Conservation (phyloP, 1,284 basidiomycete genomes). For the Ceratobasidium papillatum region DNA sequence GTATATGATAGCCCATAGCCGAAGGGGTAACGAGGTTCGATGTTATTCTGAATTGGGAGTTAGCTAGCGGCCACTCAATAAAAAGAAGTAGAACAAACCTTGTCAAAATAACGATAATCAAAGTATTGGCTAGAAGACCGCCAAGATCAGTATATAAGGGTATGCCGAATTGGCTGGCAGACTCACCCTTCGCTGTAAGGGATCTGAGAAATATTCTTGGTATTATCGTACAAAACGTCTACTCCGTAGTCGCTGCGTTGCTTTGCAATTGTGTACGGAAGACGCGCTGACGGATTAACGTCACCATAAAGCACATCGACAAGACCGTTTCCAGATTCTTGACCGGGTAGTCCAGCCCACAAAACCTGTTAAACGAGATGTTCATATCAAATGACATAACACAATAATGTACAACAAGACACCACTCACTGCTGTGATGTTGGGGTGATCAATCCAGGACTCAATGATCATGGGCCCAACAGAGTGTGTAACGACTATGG, state of each 20-base stretch:
- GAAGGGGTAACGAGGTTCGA: conserved; percentile 54
- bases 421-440: conserved; percentile 66
- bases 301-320: conserved; percentile 75
- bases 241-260: conserved; percentile 48
- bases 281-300: conserved; percentile 76
- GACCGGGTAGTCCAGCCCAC: conserved; percentile 74
- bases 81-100: not conserved
- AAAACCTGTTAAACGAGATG: conserved; percentile 55
- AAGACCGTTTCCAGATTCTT: conserved; percentile 81
- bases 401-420: not conserved
- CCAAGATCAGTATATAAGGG: not conserved
- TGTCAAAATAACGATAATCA: conserved; percentile 46
- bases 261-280: conserved; percentile 86
- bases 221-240: conserved; percentile 49
- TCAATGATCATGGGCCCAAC: conserved; percentile 79
- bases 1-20: conserved; percentile 60
- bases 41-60: conserved; percentile 43
- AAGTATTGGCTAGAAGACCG: conserved; percentile 38
- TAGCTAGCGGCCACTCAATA: not conserved
- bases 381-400: not conserved
- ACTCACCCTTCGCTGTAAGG: conserved; percentile 70
- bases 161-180: too few relatives aligned
- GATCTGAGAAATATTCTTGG: conserved; percentile 60
- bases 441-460: conserved; percentile 79
- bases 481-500: conserved; percentile 81